These are phyloP conservation scores for Dioscorea cayenensis DNA, from an alignment of 116 monocot genomes.

Conservation along the genomic window DNA sequence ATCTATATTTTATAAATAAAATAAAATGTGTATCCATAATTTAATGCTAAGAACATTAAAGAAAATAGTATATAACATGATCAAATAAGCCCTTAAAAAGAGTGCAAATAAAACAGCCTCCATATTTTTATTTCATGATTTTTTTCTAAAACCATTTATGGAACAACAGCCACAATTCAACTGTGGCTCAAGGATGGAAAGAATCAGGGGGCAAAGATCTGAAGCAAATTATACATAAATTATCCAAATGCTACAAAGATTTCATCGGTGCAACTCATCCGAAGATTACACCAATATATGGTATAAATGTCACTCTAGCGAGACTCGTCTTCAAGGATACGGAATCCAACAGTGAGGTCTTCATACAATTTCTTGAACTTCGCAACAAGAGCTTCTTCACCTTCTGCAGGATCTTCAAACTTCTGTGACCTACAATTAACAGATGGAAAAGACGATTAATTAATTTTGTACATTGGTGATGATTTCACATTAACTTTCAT, in stretches of 20 bases:
- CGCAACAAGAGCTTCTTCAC: slow-evolving; percentile 75
- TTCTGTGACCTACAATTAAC: slow-evolving; percentile 74
- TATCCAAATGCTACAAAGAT: not conserved
- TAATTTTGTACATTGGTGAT: not conserved
- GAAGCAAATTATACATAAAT: not conserved
- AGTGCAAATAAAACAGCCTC: no score
- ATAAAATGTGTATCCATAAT: no score
- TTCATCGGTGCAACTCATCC: not conserved
- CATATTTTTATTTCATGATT: no score
- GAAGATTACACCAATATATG: not conserved
- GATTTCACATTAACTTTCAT: no score
- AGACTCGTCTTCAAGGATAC: slow-evolving; percentile 90
- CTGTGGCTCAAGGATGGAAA: not conserved
- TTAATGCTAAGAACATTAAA: no score
- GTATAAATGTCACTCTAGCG: slow-evolving; percentile 19
- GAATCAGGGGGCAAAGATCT: not conserved
- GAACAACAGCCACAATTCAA: no score
- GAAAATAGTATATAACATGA: no score
- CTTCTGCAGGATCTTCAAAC: slow-evolving; percentile 98
- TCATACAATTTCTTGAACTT: slow-evolving; percentile 94
- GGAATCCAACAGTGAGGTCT: slow-evolving; percentile 84
- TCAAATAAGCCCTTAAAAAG: no score
- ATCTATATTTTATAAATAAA: no score
- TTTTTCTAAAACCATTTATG: no score
- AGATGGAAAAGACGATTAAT: not conserved